Evolutionary conservation across 768 basidiomycete species (phyloP).

Genomic region (Rhodotorula diobovata): DNA sequence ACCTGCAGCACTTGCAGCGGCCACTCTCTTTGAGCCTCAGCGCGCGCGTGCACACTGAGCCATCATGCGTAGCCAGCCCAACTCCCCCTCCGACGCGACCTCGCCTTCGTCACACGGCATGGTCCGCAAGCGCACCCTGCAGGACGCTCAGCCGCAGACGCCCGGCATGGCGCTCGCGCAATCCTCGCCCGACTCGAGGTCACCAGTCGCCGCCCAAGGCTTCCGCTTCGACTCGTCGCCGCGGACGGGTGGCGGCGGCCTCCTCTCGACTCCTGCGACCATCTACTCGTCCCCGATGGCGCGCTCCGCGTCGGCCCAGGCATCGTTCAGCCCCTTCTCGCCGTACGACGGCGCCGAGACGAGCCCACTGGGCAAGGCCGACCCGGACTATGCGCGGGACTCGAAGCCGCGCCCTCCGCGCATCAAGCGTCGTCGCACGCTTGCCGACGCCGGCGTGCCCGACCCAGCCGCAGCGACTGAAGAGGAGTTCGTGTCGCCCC

Average conservation of each 20-base stretch:
- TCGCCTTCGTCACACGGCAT: constrained; percentile 10
- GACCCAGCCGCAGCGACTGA: background rate
- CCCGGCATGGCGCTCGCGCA: background rate
- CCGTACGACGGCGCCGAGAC: background rate
- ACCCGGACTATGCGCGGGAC: background rate
- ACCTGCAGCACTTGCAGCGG: too few species aligned
- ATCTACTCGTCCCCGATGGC: constrained; percentile 34
- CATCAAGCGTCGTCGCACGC: constrained; percentile 33
- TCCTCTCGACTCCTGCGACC: constrained; percentile 26
- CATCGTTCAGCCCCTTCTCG: constrained; percentile 12
- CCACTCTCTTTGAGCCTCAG: too few species aligned
- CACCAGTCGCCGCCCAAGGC: background rate
- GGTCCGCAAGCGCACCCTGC: constrained; percentile 30
- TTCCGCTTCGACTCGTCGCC: background rate
- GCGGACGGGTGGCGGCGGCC: background rate
- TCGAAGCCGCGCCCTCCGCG: constrained; percentile 1
- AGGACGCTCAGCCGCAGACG: constrained; percentile 6
- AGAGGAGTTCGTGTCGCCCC: background rate
- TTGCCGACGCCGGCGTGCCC: constrained; percentile 13
- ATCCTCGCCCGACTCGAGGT: constrained; percentile 10
- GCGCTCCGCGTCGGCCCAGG: constrained; percentile 19
- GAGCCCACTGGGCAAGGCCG: background rate
- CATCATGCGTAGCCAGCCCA: constrained; percentile 1
- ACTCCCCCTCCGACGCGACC: constrained; percentile 2
- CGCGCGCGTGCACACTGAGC: too few species aligned